Percentiles rank a stretch among this genome's conserved stretches.
phyloP scores from a whole-genome alignment of 371 early-diverging fungal genomes.

The Choanephora cucurbitarum region DNA sequence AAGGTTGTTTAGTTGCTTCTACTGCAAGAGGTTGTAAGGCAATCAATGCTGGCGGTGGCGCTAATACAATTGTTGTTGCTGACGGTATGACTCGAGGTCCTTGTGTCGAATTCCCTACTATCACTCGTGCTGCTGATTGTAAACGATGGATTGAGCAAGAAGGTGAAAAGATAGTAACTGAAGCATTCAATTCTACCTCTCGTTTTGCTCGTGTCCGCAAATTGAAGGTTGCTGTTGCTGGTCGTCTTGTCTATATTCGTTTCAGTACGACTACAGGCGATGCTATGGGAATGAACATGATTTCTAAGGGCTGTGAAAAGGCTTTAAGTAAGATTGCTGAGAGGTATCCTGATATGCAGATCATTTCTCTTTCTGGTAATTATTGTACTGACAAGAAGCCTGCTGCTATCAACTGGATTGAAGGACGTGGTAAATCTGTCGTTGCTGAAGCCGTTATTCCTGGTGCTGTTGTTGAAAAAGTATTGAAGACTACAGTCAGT shows the following conservation, averaged over 20 bases:
- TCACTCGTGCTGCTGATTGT: conserved; percentile 68
- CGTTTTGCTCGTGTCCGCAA: conserved; percentile 84
- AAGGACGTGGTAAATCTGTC: conserved; percentile 95
- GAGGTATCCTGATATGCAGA: conserved; percentile 73
- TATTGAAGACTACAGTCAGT: conserved; percentile 84
- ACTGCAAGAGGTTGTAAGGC: conserved; percentile 96
- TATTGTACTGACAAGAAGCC: conserved; percentile 98
- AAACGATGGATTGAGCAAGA: conserved; percentile 78
- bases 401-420: conserved; percentile 96
- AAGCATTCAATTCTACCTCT: conserved; percentile 85
- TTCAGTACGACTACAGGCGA: conserved; percentile 94
- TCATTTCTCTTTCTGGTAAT: conserved; percentile 89
- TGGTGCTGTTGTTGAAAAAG: conserved; percentile 73
- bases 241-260: conserved; percentile 79
- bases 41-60: conserved; percentile 88
- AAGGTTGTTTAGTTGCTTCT: conserved; percentile 93
- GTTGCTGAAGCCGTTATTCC: conserved; percentile 89
- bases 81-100: conserved; percentile 97
- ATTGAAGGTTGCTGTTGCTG: conserved; percentile 87
- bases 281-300: conserved; percentile 99
- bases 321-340: conserved; percentile 63
- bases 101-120: conserved; percentile 80
- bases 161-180: conserved; percentile 68
- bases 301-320: conserved; percentile 92
- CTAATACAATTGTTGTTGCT: conserved; percentile 76